Base-by-base conservation (phyloP, 176 grass and related monocot genomes). In the Secale cereale region DNA sequence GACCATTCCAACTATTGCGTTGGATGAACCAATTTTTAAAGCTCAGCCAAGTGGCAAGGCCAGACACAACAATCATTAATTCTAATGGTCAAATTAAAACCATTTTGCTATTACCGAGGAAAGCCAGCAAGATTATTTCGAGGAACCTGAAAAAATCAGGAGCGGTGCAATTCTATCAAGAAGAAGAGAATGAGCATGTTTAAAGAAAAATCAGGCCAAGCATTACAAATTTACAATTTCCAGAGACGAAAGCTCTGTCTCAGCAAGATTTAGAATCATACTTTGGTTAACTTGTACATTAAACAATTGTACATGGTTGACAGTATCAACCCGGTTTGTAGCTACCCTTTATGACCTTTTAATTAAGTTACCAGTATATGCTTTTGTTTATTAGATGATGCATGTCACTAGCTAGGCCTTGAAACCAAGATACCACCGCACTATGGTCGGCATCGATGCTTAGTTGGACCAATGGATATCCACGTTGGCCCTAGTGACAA, bases 401-500 rank as follows among this genome's bases (percentile, higher is more conserved):
- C 50, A 40, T 86, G 78, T 39, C 78, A 70, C 84, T 73, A 59
- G 74, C 45, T n/a, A 77, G 17, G 16, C 36, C 36, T 72, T 72
- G 11, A 41, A 43, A 43, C 69, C 37, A 72, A 72, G 10, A 5
- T 26, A 27, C 36, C 7, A 26, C n/a, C 15, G 23, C 14, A 26
- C n/a, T 23, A 33, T n/a, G 63, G 45, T 65, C 88, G 65, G 41
- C 80, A 66, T 90, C 74, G 45, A 72, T 65, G 74, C 84, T 86
- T 59, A 59, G 57, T 86, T 83, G 79, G 79, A 90, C 43, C 88
- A 7, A 59, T 37, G 79, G 65, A 74, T 61, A 79, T 90, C 88
- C 84, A 90, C 88, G 84, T 90, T 46, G 83, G 56, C 33, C 73
- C 57, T 77, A n/a, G 15, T 54, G 56, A 78, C 40, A 86, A 66